Evolutionary conservation across 257 asterid species (phyloP), one percentile per base, ranked within the genome.

Genomic region (Cordia subcordata): DNA sequence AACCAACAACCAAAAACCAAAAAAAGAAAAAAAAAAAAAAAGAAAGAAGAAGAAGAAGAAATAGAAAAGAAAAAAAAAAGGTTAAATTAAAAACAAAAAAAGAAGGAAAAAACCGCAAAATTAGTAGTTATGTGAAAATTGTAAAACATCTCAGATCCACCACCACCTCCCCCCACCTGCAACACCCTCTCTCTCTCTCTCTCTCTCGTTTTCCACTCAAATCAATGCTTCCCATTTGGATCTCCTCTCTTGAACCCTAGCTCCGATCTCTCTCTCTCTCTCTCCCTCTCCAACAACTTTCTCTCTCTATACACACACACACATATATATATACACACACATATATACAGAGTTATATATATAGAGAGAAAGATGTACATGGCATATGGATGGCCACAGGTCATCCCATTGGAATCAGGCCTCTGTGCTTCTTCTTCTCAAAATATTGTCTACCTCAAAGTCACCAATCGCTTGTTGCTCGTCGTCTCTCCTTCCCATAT

Each of bases 311-410:
- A 63, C 49, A 13, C 63, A 39, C 22, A 20, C 42, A 37, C 33
- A 60, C 21, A 33, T 20, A 15, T 42, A 42, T 47, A 37, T 33
- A 60, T 38, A 33, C 32, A 15, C 10, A 42, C 10, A 42, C 8
- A 42, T 4, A 10, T 4, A 42, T 4, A 42, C 8, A 42, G 47
- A 42, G 47, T 45, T 32, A 32, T 4, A 13, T 39, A 21, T 16
- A 35, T 32, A n/a, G n/a, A n/a, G n/a, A n/a, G n/a, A 53, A 90
- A 83, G 81, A 90, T 93, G 99, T 93, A 93, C 79, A 89, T 93
- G 97, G 95, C 99, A 46, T 93, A 93, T 68, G 99, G 99, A 80
- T 93, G 99, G 97, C 97, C 99, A 65, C 99, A 89, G 92, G 97
- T 89, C 67, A 89, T 93, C 76, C 99, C 99, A 20, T 69, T 89